Evolutionary conservation across 2,329 filamentous ascomycete species (phyloP), one percentile per base, ranked within the genome.

Genomic region (Lasiodiplodia gonubiensis): DNA sequence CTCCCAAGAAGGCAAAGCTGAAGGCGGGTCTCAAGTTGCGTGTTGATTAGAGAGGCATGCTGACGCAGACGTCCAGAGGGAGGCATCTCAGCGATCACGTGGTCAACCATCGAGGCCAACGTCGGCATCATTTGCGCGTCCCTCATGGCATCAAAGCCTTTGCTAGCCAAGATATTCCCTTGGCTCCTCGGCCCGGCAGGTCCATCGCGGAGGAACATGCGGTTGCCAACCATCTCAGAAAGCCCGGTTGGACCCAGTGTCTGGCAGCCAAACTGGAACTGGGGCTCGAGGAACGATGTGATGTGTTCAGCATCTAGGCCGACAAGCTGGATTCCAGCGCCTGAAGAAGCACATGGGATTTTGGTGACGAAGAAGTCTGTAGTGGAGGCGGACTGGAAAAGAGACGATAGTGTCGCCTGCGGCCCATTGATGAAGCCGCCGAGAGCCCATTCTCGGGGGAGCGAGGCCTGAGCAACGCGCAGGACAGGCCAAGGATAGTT

Each of bases 121-220:
- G 84, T 94, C 2, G 92, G 92, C 18, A 92, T 96, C 71, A 89
- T 92, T 63, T 94, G 92, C 74, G 92, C 90, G 48, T 96, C 92
- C 72, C 90, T 96, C 30, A 93, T 93, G 8, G 93, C 90, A 0
- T 81, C 96, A 66, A 97, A 96, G 75, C 92, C 93, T 4, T 30
- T 67, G 48, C 8, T 67, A 8, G 57, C 16, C n/a, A 63, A 57
- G 16, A 82, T 97, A 5, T 88, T 93, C 67, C 86, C 91, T 37
- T 78, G 83, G 8, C 79, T 87, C 57, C 70, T 86, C 3, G 66
- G 57, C 4, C n/a, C 59, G 6, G 49, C n/a, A 6, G 35, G 46
- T 4, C 42, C 66, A 10, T 64, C 66, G 48, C 30, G 33, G 25
- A 16, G 51, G 12, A 63, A 61, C 12, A n/a, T 64, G 16, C 37